Base-by-base conservation (phyloP, 2,329 filamentous ascomycete species). In the Pseudogymnoascus sp. region DNA sequence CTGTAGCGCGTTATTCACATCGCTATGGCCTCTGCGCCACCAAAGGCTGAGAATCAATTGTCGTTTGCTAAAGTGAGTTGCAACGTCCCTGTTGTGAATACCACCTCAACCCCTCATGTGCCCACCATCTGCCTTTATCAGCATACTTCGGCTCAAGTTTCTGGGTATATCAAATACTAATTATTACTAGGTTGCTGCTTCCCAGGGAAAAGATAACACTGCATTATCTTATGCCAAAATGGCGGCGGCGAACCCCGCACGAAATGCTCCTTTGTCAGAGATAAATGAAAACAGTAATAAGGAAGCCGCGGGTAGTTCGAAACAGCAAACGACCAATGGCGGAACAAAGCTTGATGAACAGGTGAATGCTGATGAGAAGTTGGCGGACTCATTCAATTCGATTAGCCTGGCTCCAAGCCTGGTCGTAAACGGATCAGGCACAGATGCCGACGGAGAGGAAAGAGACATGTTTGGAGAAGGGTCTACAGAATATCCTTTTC, bases 61-160 rank as follows among this genome's bases (percentile, higher is more conserved):
- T 90, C 88, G 45, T 92, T 92, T 79, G 88, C 88, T 9, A 52
- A 52, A 48, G 10, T 55, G 40, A 59, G 5, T 42, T 18, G 12
- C 18, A 25, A 13, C 59, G 39, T 61, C 36, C 29, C 40, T 61
- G 62, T n/a, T 61, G 59, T 61, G 39, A 58, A 12, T 31, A 10
- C 18, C 15, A n/a, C 10, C 31, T 33, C 58, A 18, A 60, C 36
- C 39, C 29, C 59, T 60, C 36, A 69, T 64, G 68, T 67, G 40
- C 64, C 60, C 36, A 21, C 33, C 40, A 3, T 27, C 39, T 21
- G 36, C 66, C 21, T 52, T 7, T 13, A 59, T 64, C 58, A 39
- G 10, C 37, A 40, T 39, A 10, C 2, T 39, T 37, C 35, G 13
- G 37, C 18, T 27, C 33, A 21, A 27, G 18, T 39, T 39, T 29